Evolutionary conservation across 2,329 filamentous ascomycete genomes (phyloP), one percentile per base, ranked within the genome.

Genomic region (Phialophora chinensis): DNA sequence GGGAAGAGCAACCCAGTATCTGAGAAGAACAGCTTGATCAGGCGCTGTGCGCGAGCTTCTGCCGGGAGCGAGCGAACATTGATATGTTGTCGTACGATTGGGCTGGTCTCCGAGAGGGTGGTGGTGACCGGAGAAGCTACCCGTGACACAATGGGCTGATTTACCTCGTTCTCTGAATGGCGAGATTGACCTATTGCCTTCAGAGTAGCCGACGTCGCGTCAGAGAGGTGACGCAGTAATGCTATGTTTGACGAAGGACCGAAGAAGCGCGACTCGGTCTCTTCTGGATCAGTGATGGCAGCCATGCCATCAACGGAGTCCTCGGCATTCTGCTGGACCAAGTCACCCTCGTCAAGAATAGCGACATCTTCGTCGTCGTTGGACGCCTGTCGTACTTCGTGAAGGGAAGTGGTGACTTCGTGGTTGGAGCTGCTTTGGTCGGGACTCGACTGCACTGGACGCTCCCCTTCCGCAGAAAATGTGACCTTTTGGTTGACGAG

Each of bases 21-120:
- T 12, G 68, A 67, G 65, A 81, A 81, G 69, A 79, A 81, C 1
- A 74, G 66, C 8, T 73, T 65, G 12, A 81, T 74, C 11, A 79
- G 70, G 14, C 72, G 66, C 42, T 72, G 66, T 5, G 75, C 75
- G 25, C 63, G 53, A 6, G 38, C 38, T 31, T 67, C 68, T n/a
- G 65, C 58, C 17, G 68, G 68, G 11, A 70, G 54, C 5, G 66
- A 68, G 25, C 66, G 62, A 17, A 70, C 57, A n/a, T 70, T 68
- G 52, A 70, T 60, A 23, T 54, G 53, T 10, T 62, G 62, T 42
- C 66, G 49, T 11, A 60, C 33, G 11, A 62, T 53, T 1, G 68
- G 66, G 44, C 62, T 67, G 10, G 57, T 69, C 50, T 67, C 67
- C 1, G 64, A 65, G 38, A 69, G 47, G 38, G 67, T 67, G 17